Evolutionary conservation across 345 rosid genomes (phyloP), one percentile per base, ranked within the genome.

Genomic region (Gossypium sturtianum): DNA sequence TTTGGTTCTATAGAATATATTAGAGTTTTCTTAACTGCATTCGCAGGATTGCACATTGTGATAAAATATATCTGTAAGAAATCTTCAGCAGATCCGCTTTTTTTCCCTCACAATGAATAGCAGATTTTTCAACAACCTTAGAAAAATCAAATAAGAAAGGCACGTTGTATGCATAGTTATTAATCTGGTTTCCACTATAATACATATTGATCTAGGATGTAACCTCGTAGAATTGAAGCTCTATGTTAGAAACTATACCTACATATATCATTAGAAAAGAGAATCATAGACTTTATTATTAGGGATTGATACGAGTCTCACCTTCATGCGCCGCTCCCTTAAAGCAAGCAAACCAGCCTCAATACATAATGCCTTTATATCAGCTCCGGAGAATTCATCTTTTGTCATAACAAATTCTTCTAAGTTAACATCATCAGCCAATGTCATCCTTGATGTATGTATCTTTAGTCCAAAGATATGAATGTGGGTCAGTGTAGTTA

Each of bases 391-490:
- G 75, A 96, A 91, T 78, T 93, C 97, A 66, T 96, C 99, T 75
- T 93, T 96, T 2, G 99, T 96, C 97, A 93, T 93, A 53, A 91
- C 97, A 86, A 96, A 91, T 82, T 96, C 99, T 86, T 96, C 99
- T 75, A 91, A 81, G 87, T 96, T 96, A 61, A 93, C 99, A 72
- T 96, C 99, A 79, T 96, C 98, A 12, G 97, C 87, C 69, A 96
- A 82, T 62, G 99, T 96, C 98, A 93, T 96, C 83, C 93, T 87
- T 2, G 98, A 83, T 66, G 97, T 96, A 87, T 93, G 99, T 79
- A 93, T 96, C 98, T 93, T 68, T 59, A 82, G 75, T 34, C 61
- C 7, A 61, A 34, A 61, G 45, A 68, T 43, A 25, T 9, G 15
- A 43, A 65, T 3, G n/a, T 56, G 15, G n/a, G 13, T 44, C 4